Base-by-base conservation (phyloP, 2,329 filamentous ascomycete genomes). In the Colletotrichum tamarilloi region DNA sequence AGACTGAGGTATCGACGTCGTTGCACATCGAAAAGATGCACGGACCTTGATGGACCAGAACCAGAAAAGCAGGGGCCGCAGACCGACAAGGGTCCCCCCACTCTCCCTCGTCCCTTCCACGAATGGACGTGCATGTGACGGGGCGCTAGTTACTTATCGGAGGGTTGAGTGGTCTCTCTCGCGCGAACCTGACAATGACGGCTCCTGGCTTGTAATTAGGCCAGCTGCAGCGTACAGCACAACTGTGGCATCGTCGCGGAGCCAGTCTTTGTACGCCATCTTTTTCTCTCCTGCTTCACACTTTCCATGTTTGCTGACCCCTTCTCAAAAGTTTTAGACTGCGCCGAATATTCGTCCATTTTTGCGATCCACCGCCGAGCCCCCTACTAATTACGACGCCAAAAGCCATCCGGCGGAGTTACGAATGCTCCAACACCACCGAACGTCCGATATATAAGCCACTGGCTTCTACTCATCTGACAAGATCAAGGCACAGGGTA, bases 141-240 rank as follows among this genome's bases (percentile, higher is more conserved):
- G 71, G 71, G 71, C 71, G 71, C 71, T 73, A 73, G 67, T 71
- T 30, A 73, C 56, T 66, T 73, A 73, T 66, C 71, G 28, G 67
- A 71, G 71, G 49, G 22, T 66, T 38, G 60, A 73, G 63, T 73
- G 56, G 30, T 42, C 38, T 42, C 38, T 72, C 46, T 60, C 26
- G 56, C 60, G 53, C 32, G 67, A 66, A 70, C 60, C 62, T 73
- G 62, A 46, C 49, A 67, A 69, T 52, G 62, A 66, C 56, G 14
- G 55, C 52, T n/a, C 62, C 52, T 28, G 28, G 30, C 46, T 66
- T 56, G 49, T 66, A 57, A 58, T 58, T 53, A 26, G 28, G 35
- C 26, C 42, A 28, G 16, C 55, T 42, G 60, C 59, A 49, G 66
- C 35, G 57, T 14, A 9, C 28, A 16, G 35, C 3, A 42, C 38